Conservation (phyloP, 1,284 basidiomycete genomes). For the Leucoagaricus sp. region DNA sequence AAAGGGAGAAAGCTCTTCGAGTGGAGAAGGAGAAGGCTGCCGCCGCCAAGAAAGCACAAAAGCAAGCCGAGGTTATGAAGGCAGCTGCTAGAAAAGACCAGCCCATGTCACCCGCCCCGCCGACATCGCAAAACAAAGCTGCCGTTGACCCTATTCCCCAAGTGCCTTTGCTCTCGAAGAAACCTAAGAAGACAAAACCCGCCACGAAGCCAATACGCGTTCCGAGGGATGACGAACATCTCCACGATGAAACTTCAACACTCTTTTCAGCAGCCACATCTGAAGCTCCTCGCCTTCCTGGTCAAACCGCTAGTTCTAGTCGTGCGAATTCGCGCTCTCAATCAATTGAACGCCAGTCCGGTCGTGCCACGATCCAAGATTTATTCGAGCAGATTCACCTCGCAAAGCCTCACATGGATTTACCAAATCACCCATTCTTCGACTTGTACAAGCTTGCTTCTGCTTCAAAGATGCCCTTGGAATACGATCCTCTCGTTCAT, state of each 20-base stretch:
- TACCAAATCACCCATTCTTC: constrained; percentile 73
- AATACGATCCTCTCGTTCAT: constrained; percentile 80
- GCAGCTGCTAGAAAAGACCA: constrained; percentile 15
- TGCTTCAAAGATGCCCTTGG: constrained; percentile 71
- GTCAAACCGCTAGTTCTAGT: constrained; percentile 42
- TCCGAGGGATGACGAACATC: constrained; percentile 56
- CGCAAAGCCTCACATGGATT: constrained; percentile 60
- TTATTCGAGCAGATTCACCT: constrained; percentile 65
- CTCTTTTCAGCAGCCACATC: constrained; percentile 41
- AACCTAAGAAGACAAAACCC: constrained; percentile 79
- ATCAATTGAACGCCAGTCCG: constrained; percentile 51
- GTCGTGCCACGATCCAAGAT: constrained; percentile 56
- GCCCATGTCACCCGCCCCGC: constrained; percentile 9
- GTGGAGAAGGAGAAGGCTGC: constrained; percentile 6
- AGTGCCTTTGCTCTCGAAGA: constrained; percentile 72
- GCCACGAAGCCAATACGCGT: constrained; percentile 58
- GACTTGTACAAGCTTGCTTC: constrained; percentile 68
- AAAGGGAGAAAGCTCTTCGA: constrained; percentile 31
- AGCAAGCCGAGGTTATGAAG: constrained; percentile 27
- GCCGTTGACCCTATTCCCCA: constrained; percentile 38
- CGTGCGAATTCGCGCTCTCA: constrained; percentile 60
- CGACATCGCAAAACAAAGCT: constrained; percentile 8
- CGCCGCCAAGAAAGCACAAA: constrained; percentile 17
- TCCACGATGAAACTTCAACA: constrained; percentile 39
- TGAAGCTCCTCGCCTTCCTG: constrained; percentile 24